Conservation (phyloP, 2,329 filamentous ascomycete genomes). For the Huntiella moniliformis region DNA sequence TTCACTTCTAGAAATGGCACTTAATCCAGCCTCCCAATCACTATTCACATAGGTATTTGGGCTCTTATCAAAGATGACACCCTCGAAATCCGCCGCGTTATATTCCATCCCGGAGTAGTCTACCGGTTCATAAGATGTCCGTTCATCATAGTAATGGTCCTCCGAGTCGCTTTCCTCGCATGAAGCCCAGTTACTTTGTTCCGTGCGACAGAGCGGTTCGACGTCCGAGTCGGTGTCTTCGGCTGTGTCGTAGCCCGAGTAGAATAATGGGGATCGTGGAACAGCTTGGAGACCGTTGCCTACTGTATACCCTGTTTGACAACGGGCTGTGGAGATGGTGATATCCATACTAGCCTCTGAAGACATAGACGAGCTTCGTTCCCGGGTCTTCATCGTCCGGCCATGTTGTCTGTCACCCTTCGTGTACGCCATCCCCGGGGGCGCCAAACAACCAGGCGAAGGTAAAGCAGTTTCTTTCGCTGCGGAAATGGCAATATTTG, state of each 20-base stretch:
- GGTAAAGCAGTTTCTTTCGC: not conserved
- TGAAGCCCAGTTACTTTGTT: not conserved
- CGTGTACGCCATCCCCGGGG: not conserved
- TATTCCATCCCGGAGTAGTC: no score
- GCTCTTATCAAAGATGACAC: not conserved
- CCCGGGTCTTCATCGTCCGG: no score
- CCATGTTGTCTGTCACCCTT: no score
- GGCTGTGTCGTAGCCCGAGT: constrained; percentile 2
- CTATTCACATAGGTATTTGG: not conserved
- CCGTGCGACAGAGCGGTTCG: constrained; percentile 5
- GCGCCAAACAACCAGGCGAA: not conserved
- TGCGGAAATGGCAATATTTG: not conserved
- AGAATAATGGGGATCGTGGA: not conserved
- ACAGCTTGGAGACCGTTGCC: not conserved
- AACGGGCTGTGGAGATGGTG: not conserved
- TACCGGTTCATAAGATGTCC: no score
- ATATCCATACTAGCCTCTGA: no score
- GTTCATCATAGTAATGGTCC: not conserved
- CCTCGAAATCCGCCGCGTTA: not conserved
- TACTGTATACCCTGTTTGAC: not conserved
- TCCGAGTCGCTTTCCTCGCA: not conserved
- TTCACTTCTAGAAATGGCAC: not conserved
- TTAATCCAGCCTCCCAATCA: not conserved
- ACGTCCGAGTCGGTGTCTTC: constrained; percentile 7
- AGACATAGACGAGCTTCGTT: no score